Conservation (phyloP, 495 filamentous ascomycete genomes). For the Podospora tetraspora region DNA sequence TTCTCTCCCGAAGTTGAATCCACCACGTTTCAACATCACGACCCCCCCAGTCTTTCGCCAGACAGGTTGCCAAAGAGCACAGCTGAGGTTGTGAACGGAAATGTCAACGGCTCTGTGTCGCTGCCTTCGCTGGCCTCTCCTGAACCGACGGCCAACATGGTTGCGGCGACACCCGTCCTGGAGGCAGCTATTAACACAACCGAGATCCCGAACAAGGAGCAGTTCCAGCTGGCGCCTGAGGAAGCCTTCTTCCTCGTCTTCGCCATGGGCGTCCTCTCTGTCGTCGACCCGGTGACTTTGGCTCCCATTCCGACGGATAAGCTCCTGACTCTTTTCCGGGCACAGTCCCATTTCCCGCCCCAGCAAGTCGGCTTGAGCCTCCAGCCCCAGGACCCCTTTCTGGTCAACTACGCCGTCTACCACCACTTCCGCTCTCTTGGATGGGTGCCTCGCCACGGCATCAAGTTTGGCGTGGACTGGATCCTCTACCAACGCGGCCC, state of each 20-base stretch:
- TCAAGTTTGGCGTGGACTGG: conserved; percentile 94
- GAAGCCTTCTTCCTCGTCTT: conserved; percentile 92
- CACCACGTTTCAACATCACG: conserved; percentile 46
- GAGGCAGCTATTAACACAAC: not conserved
- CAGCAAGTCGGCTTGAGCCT: conserved; percentile 34
- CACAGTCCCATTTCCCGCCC: conserved; percentile 64
- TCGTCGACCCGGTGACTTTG: conserved; percentile 54
- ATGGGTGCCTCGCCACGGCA: conserved; percentile 89
- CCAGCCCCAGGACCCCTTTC: conserved; percentile 71
- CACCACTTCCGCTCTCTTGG: conserved; percentile 96
- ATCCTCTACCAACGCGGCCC: conserved; percentile 93
- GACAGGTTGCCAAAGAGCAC: not conserved
- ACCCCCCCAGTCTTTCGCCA: conserved; percentile 39
- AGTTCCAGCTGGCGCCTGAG: conserved; percentile 82
- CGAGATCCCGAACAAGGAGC: conserved; percentile 69
- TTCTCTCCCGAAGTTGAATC: conserved; percentile 59
- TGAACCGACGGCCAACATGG: not conserved
- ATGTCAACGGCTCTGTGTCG: not conserved
- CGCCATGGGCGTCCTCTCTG: conserved; percentile 66
- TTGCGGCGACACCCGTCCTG: not conserved
- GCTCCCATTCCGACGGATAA: conserved; percentile 43
- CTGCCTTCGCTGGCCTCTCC: not conserved
- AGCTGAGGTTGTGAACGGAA: not conserved
- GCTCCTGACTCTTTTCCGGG: conserved; percentile 61
- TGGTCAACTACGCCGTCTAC: conserved; percentile 81